These are phyloP conservation scores for Crotalaria pallida DNA, from an alignment of 306 rosid genomes.

Conservation along the genomic window DNA sequence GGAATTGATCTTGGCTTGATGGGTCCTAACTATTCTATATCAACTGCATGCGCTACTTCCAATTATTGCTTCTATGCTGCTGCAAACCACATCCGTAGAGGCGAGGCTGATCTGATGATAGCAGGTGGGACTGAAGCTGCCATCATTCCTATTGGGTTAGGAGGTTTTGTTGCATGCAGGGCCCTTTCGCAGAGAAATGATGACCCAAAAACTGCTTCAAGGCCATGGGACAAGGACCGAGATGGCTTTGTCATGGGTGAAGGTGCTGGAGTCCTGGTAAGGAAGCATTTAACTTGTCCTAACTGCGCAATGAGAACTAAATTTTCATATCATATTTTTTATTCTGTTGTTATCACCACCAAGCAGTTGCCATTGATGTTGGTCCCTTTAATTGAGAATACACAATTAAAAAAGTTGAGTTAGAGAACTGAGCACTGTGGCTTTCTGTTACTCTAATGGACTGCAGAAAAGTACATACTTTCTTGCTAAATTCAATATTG, in stretches of 20 bases:
- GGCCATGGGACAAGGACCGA: constrained; percentile 98
- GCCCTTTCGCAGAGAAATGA: constrained; percentile 95
- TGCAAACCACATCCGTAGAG: constrained; percentile 96
- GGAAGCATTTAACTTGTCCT: constrained; percentile 13
- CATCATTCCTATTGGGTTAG: constrained; percentile 85
- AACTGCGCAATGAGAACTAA: neutral
- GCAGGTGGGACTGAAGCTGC: constrained; percentile 99
- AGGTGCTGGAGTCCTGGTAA: constrained; percentile 95
- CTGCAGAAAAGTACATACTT: neutral
- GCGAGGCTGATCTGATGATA: constrained; percentile 94
- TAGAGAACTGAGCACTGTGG: neutral
- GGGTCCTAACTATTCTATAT: constrained; percentile 96
- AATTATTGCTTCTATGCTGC: constrained; percentile 95
- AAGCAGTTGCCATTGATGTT: neutral
- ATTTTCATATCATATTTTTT: neutral
- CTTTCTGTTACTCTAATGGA: neutral
- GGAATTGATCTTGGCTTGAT: constrained; percentile 88
- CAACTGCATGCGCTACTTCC: constrained; percentile 98
- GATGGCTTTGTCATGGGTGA: constrained; percentile 99
- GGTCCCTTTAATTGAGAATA: neutral
- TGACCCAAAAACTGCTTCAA: constrained; percentile 95
- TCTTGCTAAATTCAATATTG: neutral
- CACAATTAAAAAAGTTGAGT: neutral
- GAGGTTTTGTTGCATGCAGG: constrained; percentile 96
- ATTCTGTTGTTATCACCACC: neutral